These are phyloP conservation scores for Thuidium tamariscinum DNA, from an alignment of 225 moss, liverwort and hornwort species.

Conservation along the genomic window DNA sequence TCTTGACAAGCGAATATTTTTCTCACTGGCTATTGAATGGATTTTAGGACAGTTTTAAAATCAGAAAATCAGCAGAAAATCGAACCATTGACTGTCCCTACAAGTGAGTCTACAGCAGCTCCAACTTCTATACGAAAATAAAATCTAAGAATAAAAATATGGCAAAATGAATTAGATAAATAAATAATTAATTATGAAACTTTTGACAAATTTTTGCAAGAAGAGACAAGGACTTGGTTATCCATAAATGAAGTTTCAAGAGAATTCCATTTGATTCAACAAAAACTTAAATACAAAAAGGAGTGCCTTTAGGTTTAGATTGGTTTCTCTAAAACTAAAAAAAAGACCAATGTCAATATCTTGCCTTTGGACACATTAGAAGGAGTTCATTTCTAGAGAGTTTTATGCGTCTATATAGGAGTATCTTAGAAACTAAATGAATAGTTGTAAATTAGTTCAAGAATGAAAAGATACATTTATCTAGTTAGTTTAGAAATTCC, in stretches of 20 bases:
- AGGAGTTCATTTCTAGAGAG: rapidly evolving
- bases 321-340: rapidly evolving
- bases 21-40: no score
- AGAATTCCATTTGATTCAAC: neutral
- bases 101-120: neutral
- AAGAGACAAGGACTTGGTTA: no score
- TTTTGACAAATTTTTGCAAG: neutral
- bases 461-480: neutral
- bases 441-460: no score
- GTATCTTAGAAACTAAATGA: rapidly evolving
- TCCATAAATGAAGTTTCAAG: neutral
- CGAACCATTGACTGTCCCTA: neutral
- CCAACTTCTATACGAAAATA: neutral
- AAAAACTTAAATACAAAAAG: neutral
- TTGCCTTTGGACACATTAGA: neutral
- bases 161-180: neutral
- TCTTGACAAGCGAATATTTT: no score
- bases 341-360: neutral
- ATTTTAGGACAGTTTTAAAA: neutral
- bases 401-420: no score
- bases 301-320: neutral
- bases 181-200: no score
- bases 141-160: neutral
- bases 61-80: neutral
- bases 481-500: neutral